These are phyloP conservation scores for Ramalina peruviana DNA, from an alignment of 495 filamentous ascomycete species.

Conservation along the genomic window DNA sequence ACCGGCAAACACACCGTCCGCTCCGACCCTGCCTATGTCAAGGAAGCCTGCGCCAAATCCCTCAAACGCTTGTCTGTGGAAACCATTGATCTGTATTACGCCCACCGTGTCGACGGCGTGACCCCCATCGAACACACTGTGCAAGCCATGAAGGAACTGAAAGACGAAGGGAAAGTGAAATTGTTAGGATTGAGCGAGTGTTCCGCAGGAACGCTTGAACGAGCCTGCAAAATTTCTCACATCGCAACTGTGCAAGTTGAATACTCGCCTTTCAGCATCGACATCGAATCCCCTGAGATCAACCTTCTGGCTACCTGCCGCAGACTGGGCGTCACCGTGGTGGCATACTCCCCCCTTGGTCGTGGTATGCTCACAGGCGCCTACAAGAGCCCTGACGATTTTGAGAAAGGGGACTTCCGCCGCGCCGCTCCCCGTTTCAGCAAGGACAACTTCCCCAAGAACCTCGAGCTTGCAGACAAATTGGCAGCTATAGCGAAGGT, in stretches of 20 bases:
- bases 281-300: conserved; percentile 39
- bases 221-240: conserved; percentile 39
- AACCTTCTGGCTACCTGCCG: conserved; percentile 34
- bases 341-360: conserved; percentile 34
- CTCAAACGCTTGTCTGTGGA: conserved; percentile 25
- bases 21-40: conserved; percentile 31
- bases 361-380: conserved; percentile 29
- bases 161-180: conserved; percentile 37
- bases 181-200: conserved; percentile 42
- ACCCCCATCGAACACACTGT: conserved; percentile 38
- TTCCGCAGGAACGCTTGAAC: conserved; percentile 41
- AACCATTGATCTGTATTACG: conserved; percentile 27
- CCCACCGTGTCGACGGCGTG: conserved; percentile 23
- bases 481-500: conserved; percentile 26
- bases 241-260: conserved; percentile 46
- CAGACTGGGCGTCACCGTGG: conserved; percentile 30
- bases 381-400: conserved; percentile 22
- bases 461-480: conserved; percentile 26
- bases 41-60: conserved; percentile 29
- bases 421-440: conserved; percentile 31
- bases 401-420: conserved; percentile 22
- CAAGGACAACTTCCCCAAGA: conserved; percentile 34
- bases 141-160: conserved; percentile 32
- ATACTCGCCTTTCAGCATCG: conserved; percentile 30
- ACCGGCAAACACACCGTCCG: conserved; percentile 13